Evolutionary conservation across 768 basidiomycete species (phyloP), one percentile per base, ranked within the genome.

Genomic region (Lyophyllum shimeji): DNA sequence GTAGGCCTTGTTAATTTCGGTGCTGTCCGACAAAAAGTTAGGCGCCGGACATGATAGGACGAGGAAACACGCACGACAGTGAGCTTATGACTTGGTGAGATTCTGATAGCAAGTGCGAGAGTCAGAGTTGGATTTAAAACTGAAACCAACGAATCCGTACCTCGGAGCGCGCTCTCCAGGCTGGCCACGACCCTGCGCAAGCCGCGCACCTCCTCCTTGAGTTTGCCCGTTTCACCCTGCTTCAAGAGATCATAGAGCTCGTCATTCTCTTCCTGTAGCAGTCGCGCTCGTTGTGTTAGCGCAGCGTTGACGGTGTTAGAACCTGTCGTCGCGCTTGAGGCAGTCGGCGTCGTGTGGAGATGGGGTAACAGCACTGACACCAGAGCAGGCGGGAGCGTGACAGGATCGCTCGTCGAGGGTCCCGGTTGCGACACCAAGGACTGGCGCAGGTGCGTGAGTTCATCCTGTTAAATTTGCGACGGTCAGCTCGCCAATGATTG

Each of bases 191-290:
- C 82, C 60, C 83, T 77, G 31, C 84, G 77, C 52, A 94, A 75
- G 7, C 83, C 83, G 46, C 82, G 81, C 11, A 88, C 88, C 67
- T 94, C 89, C 65, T 93, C 92, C 67, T 91, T 91, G 59, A 94
- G 67, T 66, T 82, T 85, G 4, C 90, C 91, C 0, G 89, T 88
- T 70, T 94, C 91, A 39, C 87, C 82, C 23, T 76, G 76, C 67
- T 83, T 87, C 53, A 94, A 71, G 9, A 93, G 72, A 47, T 85
- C 82, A 67, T 93, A 94, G 17, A 94, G 69, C 60, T 94, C 92
- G 61, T 94, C 90, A 57, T 94, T 94, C 69, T 94, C 92, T 53
- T 92, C 87, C 67, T 94, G 92, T 9, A 94, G 74, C 17, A 86
- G 69, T 46, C 83, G 82, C 24, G 83, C 81, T 46, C 89, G 79